Base-by-base conservation (phyloP, 2,329 filamentous ascomycete species). In the Cadophora malorum region DNA sequence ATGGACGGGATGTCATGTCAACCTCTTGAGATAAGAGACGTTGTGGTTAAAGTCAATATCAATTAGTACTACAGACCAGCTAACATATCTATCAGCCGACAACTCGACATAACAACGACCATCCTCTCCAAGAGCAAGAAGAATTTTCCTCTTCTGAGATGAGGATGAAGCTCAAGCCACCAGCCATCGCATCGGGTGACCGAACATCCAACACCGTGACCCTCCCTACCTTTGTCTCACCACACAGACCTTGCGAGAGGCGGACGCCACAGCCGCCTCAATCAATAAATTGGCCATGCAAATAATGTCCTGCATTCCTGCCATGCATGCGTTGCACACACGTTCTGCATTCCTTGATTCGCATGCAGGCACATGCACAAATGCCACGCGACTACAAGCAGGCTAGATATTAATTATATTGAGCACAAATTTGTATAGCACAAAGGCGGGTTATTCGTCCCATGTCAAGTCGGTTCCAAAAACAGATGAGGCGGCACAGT, bases 211-310 rank as follows among this genome's bases (percentile, higher is more conserved):
- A 25, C 33, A 21, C 45, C n/a, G 16, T 45, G 19, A 21, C 45
- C 45, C 35, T 28, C 28, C 28, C 28, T 28, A 3, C 28, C 28
- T 28, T 38, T 28, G 35, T 59, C 56, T 59, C 33, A 59, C 35
- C 33, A 59, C 56, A 59, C 31, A 25, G 56, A 59, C 33, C 56
- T 21, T 7, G 33, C 35, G 14, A 33, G 35, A 55, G 16, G 52
- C 25, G 28, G 35, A 41, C 56, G 31, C 56, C 56, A 59, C 33
- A 45, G 28, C n/a, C 33, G 56, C 56, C 56, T 58, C 56, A 45
- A 41, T 41, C 56, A 25, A 41, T 41, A 25, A 38, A 45, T 49
- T 49, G 35, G 19, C 31, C 28, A 28, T 28, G 28, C 2, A 5
- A 28, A 41, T 41, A n/a, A 21, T 38, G 41, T n/a, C 33, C 28